These are phyloP conservation scores for Gossypium arboreum DNA, from an alignment of 345 rosid species.

Conservation along the genomic window DNA sequence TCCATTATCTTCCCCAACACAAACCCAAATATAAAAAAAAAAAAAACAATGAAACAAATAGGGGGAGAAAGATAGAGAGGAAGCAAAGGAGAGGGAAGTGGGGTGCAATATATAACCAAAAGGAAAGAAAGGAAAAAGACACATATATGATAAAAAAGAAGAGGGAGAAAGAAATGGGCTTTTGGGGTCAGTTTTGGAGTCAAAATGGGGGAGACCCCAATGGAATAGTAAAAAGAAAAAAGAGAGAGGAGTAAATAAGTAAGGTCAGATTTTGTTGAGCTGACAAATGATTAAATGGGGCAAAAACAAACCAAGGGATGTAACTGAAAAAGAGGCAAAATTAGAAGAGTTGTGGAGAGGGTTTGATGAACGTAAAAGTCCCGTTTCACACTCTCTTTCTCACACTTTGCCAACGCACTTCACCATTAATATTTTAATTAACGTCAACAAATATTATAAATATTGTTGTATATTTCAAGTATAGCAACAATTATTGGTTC, in stretches of 20 bases:
- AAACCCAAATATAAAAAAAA: not conserved
- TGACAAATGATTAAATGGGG: not conserved
- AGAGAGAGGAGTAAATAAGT: slow-evolving; percentile 24
- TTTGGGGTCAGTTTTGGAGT: slow-evolving; percentile 22
- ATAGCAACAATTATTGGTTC: not conserved
- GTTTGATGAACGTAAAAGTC: slow-evolving; percentile 31
- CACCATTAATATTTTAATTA: not conserved
- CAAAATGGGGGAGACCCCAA: slow-evolving; percentile 25
- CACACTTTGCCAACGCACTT: slow-evolving; percentile 47
- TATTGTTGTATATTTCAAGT: not conserved
- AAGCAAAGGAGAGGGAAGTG: not conserved
- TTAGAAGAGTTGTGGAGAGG: slow-evolving; percentile 29
- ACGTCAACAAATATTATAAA: not conserved
- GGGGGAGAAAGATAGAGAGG: not conserved
- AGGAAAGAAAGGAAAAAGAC: not conserved
- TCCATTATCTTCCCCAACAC: slow-evolving; percentile 34
- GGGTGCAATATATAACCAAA: slow-evolving; percentile 13
- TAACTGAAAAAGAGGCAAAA: slow-evolving; percentile 45
- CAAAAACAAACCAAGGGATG: slow-evolving; percentile 14
- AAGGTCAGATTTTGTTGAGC: not conserved
- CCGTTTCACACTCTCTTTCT: slow-evolving; percentile 77
- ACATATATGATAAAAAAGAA: slow-evolving; percentile 2
- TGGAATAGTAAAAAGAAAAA: slow-evolving; percentile 23
- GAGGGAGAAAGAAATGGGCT: slow-evolving; percentile 10
- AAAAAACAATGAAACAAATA: not conserved